These are phyloP conservation scores for Vitis amurensis DNA, from an alignment of 164 flowering plant species.

Conservation along the genomic window DNA sequence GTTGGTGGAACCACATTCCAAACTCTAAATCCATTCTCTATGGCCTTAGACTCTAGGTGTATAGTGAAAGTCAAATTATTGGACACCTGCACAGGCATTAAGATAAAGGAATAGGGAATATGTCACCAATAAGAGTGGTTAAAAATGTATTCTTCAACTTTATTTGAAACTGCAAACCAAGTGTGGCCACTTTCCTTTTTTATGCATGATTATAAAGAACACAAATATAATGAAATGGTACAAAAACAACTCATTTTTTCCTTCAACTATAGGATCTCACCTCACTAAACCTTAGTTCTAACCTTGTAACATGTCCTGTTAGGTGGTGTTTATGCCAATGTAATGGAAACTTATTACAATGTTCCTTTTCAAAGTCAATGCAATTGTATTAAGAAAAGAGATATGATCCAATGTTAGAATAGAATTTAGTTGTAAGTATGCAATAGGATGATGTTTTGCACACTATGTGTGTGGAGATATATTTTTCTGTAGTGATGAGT, in stretches of 20 bases:
- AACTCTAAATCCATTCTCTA: slow-evolving; percentile 46
- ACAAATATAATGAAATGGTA: neutral
- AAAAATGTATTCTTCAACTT: neutral
- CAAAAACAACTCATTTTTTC: neutral
- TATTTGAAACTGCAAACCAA: neutral
- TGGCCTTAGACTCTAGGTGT: slow-evolving; percentile 55
- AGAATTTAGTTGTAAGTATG: too few relatives aligned
- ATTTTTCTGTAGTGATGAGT: too few relatives aligned
- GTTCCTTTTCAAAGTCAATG: too few relatives aligned
- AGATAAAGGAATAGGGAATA: neutral
- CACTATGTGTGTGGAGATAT: too few relatives aligned
- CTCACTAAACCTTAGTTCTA: slow-evolving; percentile 87
- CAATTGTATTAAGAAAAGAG: too few relatives aligned
- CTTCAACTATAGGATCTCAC: slow-evolving; percentile 19
- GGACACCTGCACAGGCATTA: slow-evolving; percentile 52
- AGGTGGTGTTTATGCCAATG: too few relatives aligned
- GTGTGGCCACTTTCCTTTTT: too few relatives aligned
- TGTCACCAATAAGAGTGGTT: neutral
- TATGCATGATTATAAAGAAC: neutral
- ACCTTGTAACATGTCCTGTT: slow-evolving; percentile 69
- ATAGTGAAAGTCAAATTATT: slow-evolving; percentile 92
- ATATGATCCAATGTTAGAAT: too few relatives aligned
- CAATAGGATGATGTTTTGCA: too few relatives aligned
- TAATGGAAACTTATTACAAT: too few relatives aligned
- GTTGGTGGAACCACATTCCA: slow-evolving; percentile 87